Percentiles rank a stretch among this genome's conserved stretches.
Evolutionary conservation across 257 asterid species (phyloP).

Genomic region (Salvia miltiorrhiza): DNA sequence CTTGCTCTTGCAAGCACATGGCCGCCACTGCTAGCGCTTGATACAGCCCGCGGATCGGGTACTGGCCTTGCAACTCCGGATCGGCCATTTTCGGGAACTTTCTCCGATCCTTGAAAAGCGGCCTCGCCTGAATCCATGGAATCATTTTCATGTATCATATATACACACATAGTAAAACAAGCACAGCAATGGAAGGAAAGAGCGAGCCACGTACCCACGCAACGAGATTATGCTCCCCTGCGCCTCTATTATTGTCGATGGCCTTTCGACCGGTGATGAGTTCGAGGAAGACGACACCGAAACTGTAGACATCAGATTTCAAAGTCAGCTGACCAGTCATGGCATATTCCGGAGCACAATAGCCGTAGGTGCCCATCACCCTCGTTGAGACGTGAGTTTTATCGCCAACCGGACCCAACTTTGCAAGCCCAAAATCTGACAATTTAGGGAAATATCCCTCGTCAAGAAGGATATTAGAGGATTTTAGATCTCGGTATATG

Average conservation of each 20-base stretch:
- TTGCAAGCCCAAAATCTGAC: conserved; percentile 97
- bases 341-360: conserved; percentile 98
- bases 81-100: conserved; percentile 97
- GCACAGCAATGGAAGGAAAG: background rate
- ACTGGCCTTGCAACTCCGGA: conserved; percentile 79
- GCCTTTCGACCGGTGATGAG: conserved; percentile 96
- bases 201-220: conserved; percentile 71
- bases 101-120: conserved; percentile 88
- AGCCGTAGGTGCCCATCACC: conserved; percentile 99
- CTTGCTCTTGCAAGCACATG: conserved; percentile 99
- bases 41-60: conserved; percentile 92
- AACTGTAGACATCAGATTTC: conserved; percentile 95
- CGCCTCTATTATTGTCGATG: conserved; percentile 64
- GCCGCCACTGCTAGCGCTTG: conserved; percentile 99
- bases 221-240: conserved; percentile 93
- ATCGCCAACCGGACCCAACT: conserved; percentile 96
- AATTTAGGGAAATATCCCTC: conserved; percentile 87
- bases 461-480: conserved; percentile 92
- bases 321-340: conserved; percentile 98
- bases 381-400: conserved; percentile 97
- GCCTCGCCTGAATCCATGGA: conserved; percentile 69
- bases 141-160: background rate
- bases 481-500: conserved; percentile 80
- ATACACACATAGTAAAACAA: background rate
- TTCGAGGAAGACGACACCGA: conserved; percentile 97